Percentiles rank a stretch among this genome's conserved stretches.
Evolutionary conservation across 345 rosid genomes (phyloP).

Genomic region (Pugionium cornutum): DNA sequence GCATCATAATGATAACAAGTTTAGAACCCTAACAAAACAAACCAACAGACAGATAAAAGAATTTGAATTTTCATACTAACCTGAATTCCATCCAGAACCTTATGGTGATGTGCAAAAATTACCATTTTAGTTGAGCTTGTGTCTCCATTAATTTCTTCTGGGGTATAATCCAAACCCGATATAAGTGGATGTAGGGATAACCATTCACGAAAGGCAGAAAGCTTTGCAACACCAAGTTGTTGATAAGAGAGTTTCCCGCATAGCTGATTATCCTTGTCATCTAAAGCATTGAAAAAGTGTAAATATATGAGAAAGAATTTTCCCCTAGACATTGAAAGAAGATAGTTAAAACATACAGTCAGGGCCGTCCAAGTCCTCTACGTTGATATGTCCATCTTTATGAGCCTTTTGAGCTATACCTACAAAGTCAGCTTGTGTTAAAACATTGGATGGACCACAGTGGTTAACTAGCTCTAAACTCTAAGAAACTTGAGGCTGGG

Average conservation of each 20-base stretch:
- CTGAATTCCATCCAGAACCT: slow-evolving; percentile 92
- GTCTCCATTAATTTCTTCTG: slow-evolving; percentile 51
- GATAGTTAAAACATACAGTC: slow-evolving; percentile 41
- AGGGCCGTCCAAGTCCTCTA: slow-evolving; percentile 38
- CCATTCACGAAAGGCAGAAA: slow-evolving; percentile 82
- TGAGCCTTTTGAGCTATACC: slow-evolving; percentile 35
- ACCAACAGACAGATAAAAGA: slow-evolving; percentile 6
- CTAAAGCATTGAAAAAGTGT: slow-evolving; percentile 42
- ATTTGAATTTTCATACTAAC: slow-evolving; percentile 42
- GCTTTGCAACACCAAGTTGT: slow-evolving; percentile 95
- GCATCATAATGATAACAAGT: slow-evolving; percentile 22
- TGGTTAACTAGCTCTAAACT: slow-evolving; percentile 10
- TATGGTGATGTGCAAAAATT: slow-evolving; percentile 92
- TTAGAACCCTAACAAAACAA: slow-evolving; percentile 16
- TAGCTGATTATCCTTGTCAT: slow-evolving; percentile 35
- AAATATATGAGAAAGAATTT: slow-evolving; percentile 18
- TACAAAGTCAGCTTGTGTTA: slow-evolving; percentile 27
- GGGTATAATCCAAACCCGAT: slow-evolving; percentile 48
- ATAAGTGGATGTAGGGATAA: slow-evolving; percentile 74
- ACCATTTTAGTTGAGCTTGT: slow-evolving; percentile 67
- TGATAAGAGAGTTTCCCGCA: slow-evolving; percentile 60
- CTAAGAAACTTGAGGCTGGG: slow-evolving; percentile 18
- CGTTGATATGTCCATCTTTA: slow-evolving; percentile 36
- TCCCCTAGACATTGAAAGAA: slow-evolving; percentile 24
- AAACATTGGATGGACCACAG: slow-evolving; percentile 24